Evolutionary conservation across 345 rosid genomes (phyloP).

Genomic region (Acer negundo): DNA sequence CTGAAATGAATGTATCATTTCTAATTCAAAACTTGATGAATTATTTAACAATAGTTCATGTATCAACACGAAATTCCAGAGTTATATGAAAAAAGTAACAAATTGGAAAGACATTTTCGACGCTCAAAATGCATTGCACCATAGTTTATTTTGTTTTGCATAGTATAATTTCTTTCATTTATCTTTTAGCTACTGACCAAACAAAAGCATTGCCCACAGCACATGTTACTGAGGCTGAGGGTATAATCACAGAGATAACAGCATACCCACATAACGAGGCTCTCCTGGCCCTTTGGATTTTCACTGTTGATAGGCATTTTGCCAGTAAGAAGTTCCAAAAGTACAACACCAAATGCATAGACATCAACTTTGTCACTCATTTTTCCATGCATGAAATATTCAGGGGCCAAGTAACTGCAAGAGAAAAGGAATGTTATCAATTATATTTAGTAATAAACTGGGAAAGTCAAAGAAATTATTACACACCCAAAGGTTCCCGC

Average conservation of each 20-base stretch:
- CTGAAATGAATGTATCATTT: not conserved
- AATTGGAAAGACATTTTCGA: not conserved
- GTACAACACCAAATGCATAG: slow-evolving; percentile 91
- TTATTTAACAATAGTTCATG: not conserved
- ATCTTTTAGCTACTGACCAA: not conserved
- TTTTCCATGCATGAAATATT: slow-evolving; percentile 91
- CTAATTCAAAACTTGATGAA: not conserved
- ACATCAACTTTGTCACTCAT: slow-evolving; percentile 93
- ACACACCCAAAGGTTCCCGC: slow-evolving; percentile 95
- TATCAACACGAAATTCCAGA: not conserved
- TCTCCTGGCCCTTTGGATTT: slow-evolving; percentile 69
- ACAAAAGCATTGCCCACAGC: not conserved
- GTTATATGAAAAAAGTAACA: not conserved
- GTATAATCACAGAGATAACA: slow-evolving; percentile 8
- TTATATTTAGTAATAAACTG: slow-evolving; percentile 13
- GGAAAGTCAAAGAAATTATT: not conserved
- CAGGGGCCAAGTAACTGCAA: slow-evolving; percentile 96
- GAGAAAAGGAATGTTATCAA: slow-evolving; percentile 15
- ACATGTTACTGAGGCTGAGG: not conserved
- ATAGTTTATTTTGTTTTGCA: not conserved
- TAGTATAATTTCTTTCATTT: not conserved
- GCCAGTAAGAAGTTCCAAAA: slow-evolving; percentile 90
- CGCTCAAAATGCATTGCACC: not conserved
- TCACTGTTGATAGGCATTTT: slow-evolving; percentile 75
- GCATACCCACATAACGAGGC: slow-evolving; percentile 98